Evolutionary conservation across 805 yeast genomes (phyloP).

Genomic region (Naumovozyma baii): DNA sequence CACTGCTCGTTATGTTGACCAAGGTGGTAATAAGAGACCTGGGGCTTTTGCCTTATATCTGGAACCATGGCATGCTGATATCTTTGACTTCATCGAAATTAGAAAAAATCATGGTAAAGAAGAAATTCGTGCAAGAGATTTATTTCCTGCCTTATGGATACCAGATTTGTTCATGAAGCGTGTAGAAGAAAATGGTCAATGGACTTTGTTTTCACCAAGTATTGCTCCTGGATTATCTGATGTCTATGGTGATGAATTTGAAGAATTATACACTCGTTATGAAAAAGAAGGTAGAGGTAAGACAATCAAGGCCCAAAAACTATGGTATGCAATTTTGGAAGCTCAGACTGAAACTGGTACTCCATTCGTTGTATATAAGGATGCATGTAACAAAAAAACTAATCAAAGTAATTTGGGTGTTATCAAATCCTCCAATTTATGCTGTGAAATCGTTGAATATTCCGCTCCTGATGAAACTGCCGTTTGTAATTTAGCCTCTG

Average conservation of each 20-base stretch:
- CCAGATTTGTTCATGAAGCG: slow-evolving; percentile 89
- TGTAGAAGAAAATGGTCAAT: slow-evolving; percentile 66
- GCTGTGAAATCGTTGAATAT: slow-evolving; percentile 88
- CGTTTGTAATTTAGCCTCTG: slow-evolving; percentile 85
- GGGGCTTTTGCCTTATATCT: slow-evolving; percentile 90
- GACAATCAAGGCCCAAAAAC: slow-evolving; percentile 72
- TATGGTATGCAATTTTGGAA: slow-evolving; percentile 80
- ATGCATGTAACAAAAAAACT: slow-evolving; percentile 74
- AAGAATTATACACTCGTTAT: slow-evolving; percentile 53
- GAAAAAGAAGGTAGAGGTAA: slow-evolving; percentile 53
- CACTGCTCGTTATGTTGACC: slow-evolving; percentile 93
- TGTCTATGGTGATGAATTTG: slow-evolving; percentile 75
- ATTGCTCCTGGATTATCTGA: slow-evolving; percentile 79
- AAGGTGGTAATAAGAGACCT: slow-evolving; percentile 95
- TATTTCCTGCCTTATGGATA: slow-evolving; percentile 87
- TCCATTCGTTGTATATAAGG: slow-evolving; percentile 89
- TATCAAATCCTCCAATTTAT: slow-evolving; percentile 83
- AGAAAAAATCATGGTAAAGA: slow-evolving; percentile 93
- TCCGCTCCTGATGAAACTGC: slow-evolving; percentile 85
- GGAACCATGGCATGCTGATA: slow-evolving; percentile 95
- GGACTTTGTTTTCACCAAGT: slow-evolving; percentile 85
- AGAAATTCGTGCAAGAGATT: slow-evolving; percentile 82
- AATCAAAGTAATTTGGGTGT: slow-evolving; percentile 87
- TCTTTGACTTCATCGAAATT: slow-evolving; percentile 73
- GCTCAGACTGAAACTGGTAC: slow-evolving; percentile 94